A percentile compares a stretch with the other conserved stretches of the same genome.
Conservation (phyloP, 257 asterid species). For the Solanum medicagineum region DNA sequence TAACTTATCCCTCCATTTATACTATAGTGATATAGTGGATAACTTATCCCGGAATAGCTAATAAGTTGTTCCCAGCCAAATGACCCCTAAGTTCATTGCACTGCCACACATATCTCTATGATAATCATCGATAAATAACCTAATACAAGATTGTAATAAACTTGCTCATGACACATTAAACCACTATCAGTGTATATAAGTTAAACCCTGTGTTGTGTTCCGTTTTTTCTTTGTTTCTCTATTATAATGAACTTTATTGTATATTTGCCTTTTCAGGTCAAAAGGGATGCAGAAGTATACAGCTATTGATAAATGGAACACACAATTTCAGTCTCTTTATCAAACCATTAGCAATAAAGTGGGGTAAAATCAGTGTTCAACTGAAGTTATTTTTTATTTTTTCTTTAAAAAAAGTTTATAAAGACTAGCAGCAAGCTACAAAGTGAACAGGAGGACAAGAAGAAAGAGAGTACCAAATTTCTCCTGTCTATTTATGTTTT, state of each 20-base stretch:
- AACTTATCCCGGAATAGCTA: no score
- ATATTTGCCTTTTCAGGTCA: constrained; percentile 31
- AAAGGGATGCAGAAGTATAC: constrained; percentile 93
- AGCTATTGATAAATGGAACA: constrained; percentile 91
- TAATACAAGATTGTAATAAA: background rate
- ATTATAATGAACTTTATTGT: background rate
- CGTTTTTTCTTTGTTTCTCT: background rate
- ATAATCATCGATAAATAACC: background rate
- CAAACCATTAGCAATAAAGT: constrained; percentile 73
- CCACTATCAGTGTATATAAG: background rate
- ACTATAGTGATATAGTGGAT: no score
- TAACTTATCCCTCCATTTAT: no score
- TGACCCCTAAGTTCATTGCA: background rate
- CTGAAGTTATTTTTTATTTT: background rate
- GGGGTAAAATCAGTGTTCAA: constrained; percentile 22
- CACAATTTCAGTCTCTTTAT: constrained; percentile 72
- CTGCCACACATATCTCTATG: background rate
- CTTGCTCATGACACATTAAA: background rate
- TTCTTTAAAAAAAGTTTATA: background rate
- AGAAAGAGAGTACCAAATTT: background rate
- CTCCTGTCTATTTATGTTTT: background rate
- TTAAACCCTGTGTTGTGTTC: background rate
- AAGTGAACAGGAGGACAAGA: background rate
- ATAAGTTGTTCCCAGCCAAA: no score
- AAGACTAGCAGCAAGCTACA: background rate